Evolutionary conservation across 129 eudicot species (phyloP).

Genomic region (Helichrysum umbraculigerum): DNA sequence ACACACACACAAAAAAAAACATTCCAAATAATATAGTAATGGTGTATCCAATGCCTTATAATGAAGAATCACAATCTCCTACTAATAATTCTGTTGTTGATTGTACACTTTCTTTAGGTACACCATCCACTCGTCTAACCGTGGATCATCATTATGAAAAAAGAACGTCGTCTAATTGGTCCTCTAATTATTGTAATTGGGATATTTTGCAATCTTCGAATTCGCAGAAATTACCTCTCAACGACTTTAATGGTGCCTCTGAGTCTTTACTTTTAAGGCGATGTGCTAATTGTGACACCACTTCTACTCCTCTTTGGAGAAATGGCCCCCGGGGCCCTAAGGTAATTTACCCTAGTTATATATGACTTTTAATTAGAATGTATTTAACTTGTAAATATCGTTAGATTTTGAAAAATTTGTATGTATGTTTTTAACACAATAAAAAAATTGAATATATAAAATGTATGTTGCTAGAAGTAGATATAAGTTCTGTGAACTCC

Average conservation of each 20-base stretch:
- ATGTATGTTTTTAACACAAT: too few species aligned
- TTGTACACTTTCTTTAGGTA: constrained; percentile 91
- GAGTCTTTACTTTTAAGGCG: constrained; percentile 68
- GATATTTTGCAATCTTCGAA: constrained; percentile 51
- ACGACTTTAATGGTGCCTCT: constrained; percentile 24
- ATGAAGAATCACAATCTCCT: constrained; percentile 33
- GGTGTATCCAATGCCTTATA: constrained; percentile 27
- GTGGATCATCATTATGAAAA: constrained; percentile 28
- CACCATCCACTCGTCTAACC: constrained; percentile 66
- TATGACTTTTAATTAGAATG: not conserved
- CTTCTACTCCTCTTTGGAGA: constrained; percentile 97
- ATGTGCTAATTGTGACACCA: constrained; percentile 95
- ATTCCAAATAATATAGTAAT: not conserved
- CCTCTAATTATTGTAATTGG: constrained; percentile 68
- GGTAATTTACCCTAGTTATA: constrained; percentile 33
- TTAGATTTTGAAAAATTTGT: too few species aligned
- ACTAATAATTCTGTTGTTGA: constrained; percentile 68
- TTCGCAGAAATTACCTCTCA: constrained; percentile 31
- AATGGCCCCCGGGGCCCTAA: constrained; percentile 99
- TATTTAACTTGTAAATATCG: too few species aligned
- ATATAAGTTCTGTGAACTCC: too few species aligned
- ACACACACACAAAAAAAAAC: not conserved
- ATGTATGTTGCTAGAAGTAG: too few species aligned
- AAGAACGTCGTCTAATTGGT: constrained; percentile 41
- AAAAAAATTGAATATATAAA: too few species aligned